Percentiles rank a stretch among this genome's conserved stretches.
Conservation (phyloP, 768 basidiomycete genomes). For the Phanerodontia chrysosporium region DNA sequence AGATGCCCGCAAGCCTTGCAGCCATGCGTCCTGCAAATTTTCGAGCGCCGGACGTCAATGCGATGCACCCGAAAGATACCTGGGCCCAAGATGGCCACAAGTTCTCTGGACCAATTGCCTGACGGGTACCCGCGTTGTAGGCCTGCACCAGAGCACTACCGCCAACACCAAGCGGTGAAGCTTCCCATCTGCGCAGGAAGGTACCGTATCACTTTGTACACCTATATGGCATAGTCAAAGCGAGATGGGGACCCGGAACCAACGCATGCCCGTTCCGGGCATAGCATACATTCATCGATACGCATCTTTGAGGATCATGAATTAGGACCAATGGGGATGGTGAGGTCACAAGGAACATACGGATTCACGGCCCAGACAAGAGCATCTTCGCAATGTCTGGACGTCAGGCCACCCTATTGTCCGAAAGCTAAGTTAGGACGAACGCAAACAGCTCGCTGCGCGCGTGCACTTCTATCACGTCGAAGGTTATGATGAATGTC, state of each 20-base stretch:
- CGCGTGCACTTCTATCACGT: no score
- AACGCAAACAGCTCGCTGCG: neutral
- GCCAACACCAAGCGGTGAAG: no score
- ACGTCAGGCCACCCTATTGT: neutral
- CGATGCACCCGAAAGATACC: neutral
- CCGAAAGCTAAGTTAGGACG: no score
- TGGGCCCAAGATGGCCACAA: neutral
- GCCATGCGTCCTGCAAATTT: neutral
- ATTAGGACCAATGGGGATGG: neutral
- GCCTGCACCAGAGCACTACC: no score
- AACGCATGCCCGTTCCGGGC: neutral
- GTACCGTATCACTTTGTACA: neutral
- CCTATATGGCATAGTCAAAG: neutral
- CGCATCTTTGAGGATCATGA: neutral
- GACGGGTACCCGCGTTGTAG: no score
- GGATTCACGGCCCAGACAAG: neutral
- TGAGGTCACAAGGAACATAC: neutral
- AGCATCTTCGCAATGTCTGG: neutral
- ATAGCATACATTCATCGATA: neutral
- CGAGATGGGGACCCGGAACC: neutral
- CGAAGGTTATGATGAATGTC: no score
- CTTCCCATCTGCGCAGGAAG: no score
- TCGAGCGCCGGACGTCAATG: neutral
- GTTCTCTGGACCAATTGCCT: no score
- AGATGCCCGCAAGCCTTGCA: no score